Percentiles rank a stretch among this genome's conserved stretches.
Evolutionary conservation across 73 alveolate species (phyloP).

Genomic region (Paramecium sonneborni): DNA sequence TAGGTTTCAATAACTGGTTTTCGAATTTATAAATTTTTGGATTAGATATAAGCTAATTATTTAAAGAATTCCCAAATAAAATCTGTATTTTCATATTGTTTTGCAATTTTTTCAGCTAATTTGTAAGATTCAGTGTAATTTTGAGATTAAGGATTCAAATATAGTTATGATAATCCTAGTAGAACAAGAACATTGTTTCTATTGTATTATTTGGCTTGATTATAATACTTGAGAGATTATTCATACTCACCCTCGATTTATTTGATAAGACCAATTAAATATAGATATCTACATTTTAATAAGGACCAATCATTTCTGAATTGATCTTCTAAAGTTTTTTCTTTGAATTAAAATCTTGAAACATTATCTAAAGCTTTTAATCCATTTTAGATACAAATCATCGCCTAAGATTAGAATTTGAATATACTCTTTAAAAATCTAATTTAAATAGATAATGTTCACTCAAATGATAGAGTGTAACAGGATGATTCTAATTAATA

Average conservation of each 20-base stretch:
- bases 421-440: not conserved
- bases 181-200: constrained; percentile 34
- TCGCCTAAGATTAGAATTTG: not conserved
- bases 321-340: constrained; percentile 4
- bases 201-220: constrained; percentile 14
- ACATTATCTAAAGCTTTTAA: constrained; percentile 3
- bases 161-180: not conserved
- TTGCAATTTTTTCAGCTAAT: not conserved
- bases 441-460: constrained; percentile 28
- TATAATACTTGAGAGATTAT: not conserved
- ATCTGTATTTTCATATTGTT: constrained; percentile 6
- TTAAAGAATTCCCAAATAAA: constrained; percentile 1
- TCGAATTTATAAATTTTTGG: not conserved
- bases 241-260: constrained; percentile 41
- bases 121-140: constrained; percentile 33
- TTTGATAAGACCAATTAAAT: not conserved
- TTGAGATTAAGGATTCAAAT: not conserved
- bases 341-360: constrained; percentile 22
- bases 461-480: not conserved
- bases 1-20: constrained; percentile 9
- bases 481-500: not conserved
- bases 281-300: constrained; percentile 25
- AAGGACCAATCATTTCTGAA: constrained; percentile 50
- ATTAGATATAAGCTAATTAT: not conserved
- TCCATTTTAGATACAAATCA: not conserved